Base-by-base conservation (phyloP, 148 eudicot genomes). In the Oxyria digyna region DNA sequence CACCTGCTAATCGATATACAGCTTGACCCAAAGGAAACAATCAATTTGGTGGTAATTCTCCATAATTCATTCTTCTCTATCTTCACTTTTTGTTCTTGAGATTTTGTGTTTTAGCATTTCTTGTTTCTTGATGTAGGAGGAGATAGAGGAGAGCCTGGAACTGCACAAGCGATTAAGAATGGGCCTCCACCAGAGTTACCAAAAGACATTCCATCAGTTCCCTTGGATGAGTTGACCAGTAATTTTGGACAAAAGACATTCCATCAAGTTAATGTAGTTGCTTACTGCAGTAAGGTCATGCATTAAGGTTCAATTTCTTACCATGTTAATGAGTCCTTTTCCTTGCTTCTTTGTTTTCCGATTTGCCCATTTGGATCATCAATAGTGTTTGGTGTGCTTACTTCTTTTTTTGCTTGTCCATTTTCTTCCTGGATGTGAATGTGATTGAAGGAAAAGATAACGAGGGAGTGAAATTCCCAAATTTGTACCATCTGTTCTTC, bases 101-200 rank as follows among this genome's bases (percentile, higher is more conserved):
- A 43, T 43, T 43, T 45, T 45, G 8, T 49, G 26, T 26, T 49
- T 26, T 26, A 49, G 21, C 21, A 21, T 49, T 26, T 49, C 55
- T 18, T 49, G 55, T 17, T 14, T 31, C 10, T 29, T 29, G 6
- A 29, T 3, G 55, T 70, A 89, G 87, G 86, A 11, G 83, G 82
- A 65, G 85, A 80, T 41, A 78, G 92, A 74, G 96, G 87, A 76
- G 89, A 87, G 82, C 89, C 92, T 38, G 81, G 81, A 75, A 64
- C 77, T 70, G 32, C 71, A 27, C 79, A 71, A 29, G 74, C 76
- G 17, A 72, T 70, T 29, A 78, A 83, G 80, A 71, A 79, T 63
- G 92, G 78, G 32, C 82, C 86, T 46, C 76, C 42, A 26, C 84
- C 78, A 69, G 81, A 77, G 15, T 76, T 89, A 68, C 90, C 90